Evolutionary conservation across 345 rosid genomes (phyloP), one percentile per base, ranked within the genome.

Genomic region (Camelina sativa): DNA sequence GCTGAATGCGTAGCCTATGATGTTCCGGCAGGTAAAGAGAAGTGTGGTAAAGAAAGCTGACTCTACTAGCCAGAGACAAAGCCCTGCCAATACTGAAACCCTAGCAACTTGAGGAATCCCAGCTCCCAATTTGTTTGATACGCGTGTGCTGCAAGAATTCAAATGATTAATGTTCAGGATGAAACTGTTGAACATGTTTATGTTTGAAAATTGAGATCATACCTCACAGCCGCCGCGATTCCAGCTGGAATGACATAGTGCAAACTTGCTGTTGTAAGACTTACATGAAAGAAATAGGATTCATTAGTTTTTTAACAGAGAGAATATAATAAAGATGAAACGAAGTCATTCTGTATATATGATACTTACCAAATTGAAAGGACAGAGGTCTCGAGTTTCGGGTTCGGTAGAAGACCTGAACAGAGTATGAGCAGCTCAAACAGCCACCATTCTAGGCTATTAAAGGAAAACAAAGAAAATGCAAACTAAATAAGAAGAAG

Each of bases 381-480:
- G 50, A 86, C 85, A 25, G 91, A 89, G 44, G 91, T 87, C 78
- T 87, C 87, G 56, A 87, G 79, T 19, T 84, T 65, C 10, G 88
- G 87, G 73, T 89, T 85, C 1, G 87, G 77, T 34, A 84, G 69
- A 10, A 89, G 76, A 16, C 89, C 89, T 9, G 87, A 86, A 10
- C 66, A 76, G 69, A 89, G 70, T 20, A 54, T 62, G 17, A 85
- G 75, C 53, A 86, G 46, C 84, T 86, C 94, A 63, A 81, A 76
- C 0, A 89, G 80, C 93, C 93, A 88, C 93, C 90, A 88, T 79
- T 86, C 85, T 6, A 88, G 83, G 77, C 90, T 88, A 57, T 44
- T 40, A 56, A 41, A 51, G 13, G 54, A 46, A 70, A 7, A 70
- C 4, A 17, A 0, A 1, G 22, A 38, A 38, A 52, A 30, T 15